Percentiles rank a stretch among this genome's conserved stretches.
These are phyloP conservation scores for Chytriomyces sp. DNA, from an alignment of 192 early-diverging fungal genomes.

Conservation along the genomic window DNA sequence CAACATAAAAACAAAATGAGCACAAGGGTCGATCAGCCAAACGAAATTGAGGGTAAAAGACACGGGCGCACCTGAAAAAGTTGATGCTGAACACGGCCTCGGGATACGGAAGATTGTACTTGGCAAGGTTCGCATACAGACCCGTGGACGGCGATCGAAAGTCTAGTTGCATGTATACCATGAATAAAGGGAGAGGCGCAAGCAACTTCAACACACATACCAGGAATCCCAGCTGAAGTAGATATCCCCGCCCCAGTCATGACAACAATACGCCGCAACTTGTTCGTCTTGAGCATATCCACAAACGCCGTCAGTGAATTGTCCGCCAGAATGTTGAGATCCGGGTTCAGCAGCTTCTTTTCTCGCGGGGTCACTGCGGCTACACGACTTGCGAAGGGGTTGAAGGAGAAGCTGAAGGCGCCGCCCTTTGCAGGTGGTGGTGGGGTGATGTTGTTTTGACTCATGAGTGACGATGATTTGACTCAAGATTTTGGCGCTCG, in stretches of 20 bases:
- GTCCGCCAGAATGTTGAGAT: slow-evolving; percentile 37
- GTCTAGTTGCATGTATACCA: slow-evolving; percentile 49
- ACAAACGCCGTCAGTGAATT: slow-evolving; percentile 49
- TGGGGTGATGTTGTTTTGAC: neutral
- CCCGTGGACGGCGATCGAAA: slow-evolving; percentile 92
- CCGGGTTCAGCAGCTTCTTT: slow-evolving; percentile 27
- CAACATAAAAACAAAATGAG: neutral
- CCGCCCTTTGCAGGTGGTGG: neutral
- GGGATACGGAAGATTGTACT: slow-evolving; percentile 89
- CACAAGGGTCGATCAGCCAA: neutral
- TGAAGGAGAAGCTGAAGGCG: neutral
- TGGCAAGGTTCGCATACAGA: slow-evolving; percentile 79
- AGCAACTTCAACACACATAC: neutral
- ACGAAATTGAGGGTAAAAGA: neutral
- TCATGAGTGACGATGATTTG: no score
- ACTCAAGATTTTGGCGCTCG: no score
- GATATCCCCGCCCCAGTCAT: slow-evolving; percentile 90
- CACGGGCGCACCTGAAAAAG: slow-evolving; percentile 68
- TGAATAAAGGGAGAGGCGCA: neutral
- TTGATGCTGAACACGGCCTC: slow-evolving; percentile 94
- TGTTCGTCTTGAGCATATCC: slow-evolving; percentile 41
- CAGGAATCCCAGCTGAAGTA: slow-evolving; percentile 73
- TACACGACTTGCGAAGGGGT: neutral
- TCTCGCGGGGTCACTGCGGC: slow-evolving; percentile 7
- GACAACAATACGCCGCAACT: slow-evolving; percentile 67